These are phyloP conservation scores for Colletotrichum higginsianum DNA, from an alignment of 2,329 filamentous ascomycete species.

Conservation along the genomic window DNA sequence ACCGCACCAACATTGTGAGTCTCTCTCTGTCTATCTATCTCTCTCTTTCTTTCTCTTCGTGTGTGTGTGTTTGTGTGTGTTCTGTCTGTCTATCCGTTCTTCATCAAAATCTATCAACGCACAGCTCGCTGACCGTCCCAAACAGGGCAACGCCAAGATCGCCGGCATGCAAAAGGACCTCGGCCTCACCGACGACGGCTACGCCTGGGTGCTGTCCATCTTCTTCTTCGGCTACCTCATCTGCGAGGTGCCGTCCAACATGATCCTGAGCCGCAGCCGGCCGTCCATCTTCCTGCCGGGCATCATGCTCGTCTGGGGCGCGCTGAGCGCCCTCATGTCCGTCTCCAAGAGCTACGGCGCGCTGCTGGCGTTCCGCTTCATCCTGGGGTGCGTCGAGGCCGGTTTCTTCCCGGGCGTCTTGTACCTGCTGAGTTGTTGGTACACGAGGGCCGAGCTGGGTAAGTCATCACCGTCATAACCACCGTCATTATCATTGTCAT, in stretches of 20 bases:
- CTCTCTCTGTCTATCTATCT: neutral
- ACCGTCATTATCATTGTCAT: too few species aligned
- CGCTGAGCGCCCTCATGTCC: constrained; percentile 64
- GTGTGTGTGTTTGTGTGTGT: too few species aligned
- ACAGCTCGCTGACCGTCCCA: constrained; percentile 14
- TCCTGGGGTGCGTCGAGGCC: constrained; percentile 66
- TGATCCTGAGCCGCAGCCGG: constrained; percentile 63
- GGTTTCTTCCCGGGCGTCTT: constrained; percentile 68
- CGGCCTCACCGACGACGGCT: constrained; percentile 62
- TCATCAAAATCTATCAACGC: neutral
- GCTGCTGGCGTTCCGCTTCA: constrained; percentile 60
- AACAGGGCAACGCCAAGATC: constrained; percentile 63
- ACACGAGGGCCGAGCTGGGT: constrained; percentile 54
- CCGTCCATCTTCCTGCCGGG: constrained; percentile 65
- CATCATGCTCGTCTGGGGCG: constrained; percentile 67
- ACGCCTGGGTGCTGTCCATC: constrained; percentile 65
- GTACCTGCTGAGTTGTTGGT: constrained; percentile 69
- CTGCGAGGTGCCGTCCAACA: constrained; percentile 68
- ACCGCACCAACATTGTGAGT: constrained; percentile 50
- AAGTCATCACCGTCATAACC: neutral
- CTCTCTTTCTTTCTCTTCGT: neutral
- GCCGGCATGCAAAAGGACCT: constrained; percentile 65
- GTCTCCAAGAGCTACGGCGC: constrained; percentile 62
- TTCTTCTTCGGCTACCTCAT: constrained; percentile 69
- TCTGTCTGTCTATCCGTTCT: too few species aligned